A percentile compares a stretch with the other conserved stretches of the same genome.
Evolutionary conservation across 2,329 filamentous ascomycete genomes (phyloP).

Genomic region (Fusarium nematophilum): DNA sequence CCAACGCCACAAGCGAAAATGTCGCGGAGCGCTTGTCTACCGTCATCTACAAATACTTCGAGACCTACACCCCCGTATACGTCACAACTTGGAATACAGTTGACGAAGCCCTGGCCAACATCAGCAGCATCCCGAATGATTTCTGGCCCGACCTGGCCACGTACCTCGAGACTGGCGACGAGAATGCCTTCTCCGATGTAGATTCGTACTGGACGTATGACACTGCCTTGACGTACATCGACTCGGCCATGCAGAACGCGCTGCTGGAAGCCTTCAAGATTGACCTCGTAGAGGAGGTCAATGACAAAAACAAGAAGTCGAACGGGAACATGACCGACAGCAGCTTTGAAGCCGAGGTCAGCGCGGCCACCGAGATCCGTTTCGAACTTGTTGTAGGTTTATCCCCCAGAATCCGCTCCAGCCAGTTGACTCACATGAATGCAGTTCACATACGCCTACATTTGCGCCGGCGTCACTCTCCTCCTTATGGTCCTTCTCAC

Average conservation of each 20-base stretch:
- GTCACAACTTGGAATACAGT: constrained; percentile 29
- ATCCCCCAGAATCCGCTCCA: too few relatives aligned
- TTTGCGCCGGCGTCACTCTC: constrained; percentile 47
- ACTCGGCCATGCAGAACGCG: constrained; percentile 43
- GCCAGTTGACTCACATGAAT: background rate
- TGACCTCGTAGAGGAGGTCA: constrained; percentile 43
- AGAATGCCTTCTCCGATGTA: background rate
- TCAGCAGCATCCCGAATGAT: constrained; percentile 42
- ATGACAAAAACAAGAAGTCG: constrained; percentile 17
- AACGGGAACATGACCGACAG: constrained; percentile 29
- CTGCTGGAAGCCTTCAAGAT: constrained; percentile 48
- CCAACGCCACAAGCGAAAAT: constrained; percentile 33
- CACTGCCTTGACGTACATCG: constrained; percentile 17
- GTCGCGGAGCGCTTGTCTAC: constrained; percentile 32
- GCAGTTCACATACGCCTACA: constrained; percentile 51
- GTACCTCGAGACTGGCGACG: constrained; percentile 15
- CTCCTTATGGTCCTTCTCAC: constrained; percentile 48
- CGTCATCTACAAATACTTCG: constrained; percentile 37
- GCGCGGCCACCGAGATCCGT: constrained; percentile 37
- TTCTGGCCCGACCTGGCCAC: constrained; percentile 42
- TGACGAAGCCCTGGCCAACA: constrained; percentile 41
- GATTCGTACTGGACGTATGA: constrained; percentile 13
- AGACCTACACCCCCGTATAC: constrained; percentile 45
- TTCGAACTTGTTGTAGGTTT: constrained; percentile 48
- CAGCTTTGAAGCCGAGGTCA: constrained; percentile 39